Base-by-base conservation (phyloP, 2,329 filamentous ascomycete genomes). In the Colletotrichum spaethianum region DNA sequence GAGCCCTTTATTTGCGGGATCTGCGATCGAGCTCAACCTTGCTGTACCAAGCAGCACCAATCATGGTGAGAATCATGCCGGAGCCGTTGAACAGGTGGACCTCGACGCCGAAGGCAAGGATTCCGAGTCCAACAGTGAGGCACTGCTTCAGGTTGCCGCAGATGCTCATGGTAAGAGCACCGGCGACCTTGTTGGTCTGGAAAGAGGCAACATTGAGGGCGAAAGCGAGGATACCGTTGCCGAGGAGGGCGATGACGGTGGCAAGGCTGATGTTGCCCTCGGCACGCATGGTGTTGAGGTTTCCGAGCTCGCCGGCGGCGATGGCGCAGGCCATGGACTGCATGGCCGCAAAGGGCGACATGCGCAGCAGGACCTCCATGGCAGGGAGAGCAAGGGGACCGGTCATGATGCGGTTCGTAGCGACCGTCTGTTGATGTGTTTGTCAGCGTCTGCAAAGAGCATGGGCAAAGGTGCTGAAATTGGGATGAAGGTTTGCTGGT, bases 391-490 rank as follows among this genome's bases (percentile, higher is more conserved):
- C 84, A 36, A 91, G 84, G 4, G 85, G 84, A 40, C 89, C 89
- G 11, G 90, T 92, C 88, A 91, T 90, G 76, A 92, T 86, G 76
- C 88, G 86, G 80, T 92, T 92, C 44, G 90, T 91, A 38, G 88
- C 88, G 42, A 92, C 87, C 1, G 89, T 91, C 84, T 86, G 65
- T 11, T 26, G 18, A 16, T 23, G 26, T 61, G 55, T 67, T 57
- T 44, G 59, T 72, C 38, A 72, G 70, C 59, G 31, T 42, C 31
- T 56, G 28, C 48, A 60, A 33, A 53, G n/a, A 50, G 60, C 60
- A 73, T 62, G 44, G 26, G 46, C 33, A 57, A 31, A 9, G 12
- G 56, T 14, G 26, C 33, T 42, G 48, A 26, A 55, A 52, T 55
- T 62, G 66, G n/a, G 70, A 63, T 38, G 42, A 48, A 59, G 59